phyloP scores from a whole-genome alignment of 2,329 filamentous ascomycete genomes.

The Penicillium glabrum region DNA sequence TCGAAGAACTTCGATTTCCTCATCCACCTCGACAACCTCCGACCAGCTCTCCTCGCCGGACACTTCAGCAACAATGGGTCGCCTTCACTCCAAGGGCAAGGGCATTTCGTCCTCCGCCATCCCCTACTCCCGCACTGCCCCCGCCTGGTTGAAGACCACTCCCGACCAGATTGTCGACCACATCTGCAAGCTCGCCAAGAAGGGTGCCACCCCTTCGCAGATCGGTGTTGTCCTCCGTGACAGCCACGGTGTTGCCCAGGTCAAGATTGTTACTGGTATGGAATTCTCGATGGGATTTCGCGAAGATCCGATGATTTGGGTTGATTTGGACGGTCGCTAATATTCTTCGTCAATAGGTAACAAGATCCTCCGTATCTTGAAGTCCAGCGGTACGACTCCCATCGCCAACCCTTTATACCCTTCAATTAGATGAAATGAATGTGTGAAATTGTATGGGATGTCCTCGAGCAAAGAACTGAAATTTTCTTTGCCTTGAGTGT shows the following conservation, averaged over 20 bases:
- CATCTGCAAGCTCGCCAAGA: slow-evolving; percentile 98
- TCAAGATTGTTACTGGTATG: slow-evolving; percentile 95
- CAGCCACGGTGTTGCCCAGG: slow-evolving; percentile 96
- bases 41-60: slow-evolving; percentile 27
- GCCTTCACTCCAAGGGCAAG: slow-evolving; percentile 99
- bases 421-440: slow-evolving; percentile 26
- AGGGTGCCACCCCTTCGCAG: slow-evolving; percentile 97
- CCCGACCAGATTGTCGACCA: slow-evolving; percentile 98
- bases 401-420: slow-evolving; percentile 18
- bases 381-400: slow-evolving; percentile 79
- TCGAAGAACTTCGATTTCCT: slow-evolving; percentile 16
- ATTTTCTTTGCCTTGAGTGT: background rate
- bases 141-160: slow-evolving; percentile 97
- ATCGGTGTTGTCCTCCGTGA: slow-evolving; percentile 99
- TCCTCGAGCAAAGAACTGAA: background rate
- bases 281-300: background rate
- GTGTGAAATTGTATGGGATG: slow-evolving; percentile 11
- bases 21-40: slow-evolving; percentile 35
- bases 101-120: slow-evolving; percentile 94
- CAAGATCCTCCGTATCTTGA: slow-evolving; percentile 99
- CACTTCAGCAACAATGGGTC: slow-evolving; percentile 52
- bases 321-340: slow-evolving; percentile 35
- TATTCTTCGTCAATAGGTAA: slow-evolving; percentile 65
- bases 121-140: slow-evolving; percentile 91
- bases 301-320: background rate